Conservation (phyloP, 352 stramenopile species). For the Phytopythium litorale region DNA sequence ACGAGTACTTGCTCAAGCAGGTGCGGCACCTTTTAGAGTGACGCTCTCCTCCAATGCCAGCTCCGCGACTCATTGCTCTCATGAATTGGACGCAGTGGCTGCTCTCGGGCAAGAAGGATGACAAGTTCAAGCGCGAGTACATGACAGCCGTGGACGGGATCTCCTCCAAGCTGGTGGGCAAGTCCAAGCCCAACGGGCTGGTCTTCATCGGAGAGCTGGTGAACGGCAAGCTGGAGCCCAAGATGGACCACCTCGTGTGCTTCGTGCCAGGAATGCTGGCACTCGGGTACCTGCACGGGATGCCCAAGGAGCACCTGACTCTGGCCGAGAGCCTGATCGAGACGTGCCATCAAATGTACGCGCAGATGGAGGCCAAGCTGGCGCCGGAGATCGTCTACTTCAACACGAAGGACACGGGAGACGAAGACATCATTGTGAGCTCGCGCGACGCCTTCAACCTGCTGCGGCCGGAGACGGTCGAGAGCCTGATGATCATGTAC, state of each 20-base stretch:
- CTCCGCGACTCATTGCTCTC: not conserved
- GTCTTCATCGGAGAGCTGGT: slow-evolving; percentile 72
- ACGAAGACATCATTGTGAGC: slow-evolving; percentile 52
- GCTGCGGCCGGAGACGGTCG: slow-evolving; percentile 89
- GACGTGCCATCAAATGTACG: slow-evolving; percentile 89
- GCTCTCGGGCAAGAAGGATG: slow-evolving; percentile 62
- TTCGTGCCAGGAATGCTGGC: slow-evolving; percentile 88
- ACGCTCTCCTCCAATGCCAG: not conserved
- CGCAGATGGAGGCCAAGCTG: slow-evolving; percentile 70
- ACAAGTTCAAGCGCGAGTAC: slow-evolving; percentile 70
- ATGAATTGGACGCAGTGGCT: slow-evolving; percentile 42
- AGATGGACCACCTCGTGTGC: slow-evolving; percentile 91
- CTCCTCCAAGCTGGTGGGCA: slow-evolving; percentile 44
- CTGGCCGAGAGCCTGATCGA: slow-evolving; percentile 76
- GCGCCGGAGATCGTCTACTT: slow-evolving; percentile 88
- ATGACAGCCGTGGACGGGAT: slow-evolving; percentile 61
- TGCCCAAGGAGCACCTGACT: slow-evolving; percentile 56
- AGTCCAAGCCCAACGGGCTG: slow-evolving; percentile 53
- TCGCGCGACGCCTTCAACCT: slow-evolving; percentile 74
- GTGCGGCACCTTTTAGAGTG: slow-evolving; percentile 12
- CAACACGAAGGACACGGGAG: slow-evolving; percentile 41
- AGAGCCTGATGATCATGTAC: slow-evolving; percentile 91
- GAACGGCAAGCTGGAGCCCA: slow-evolving; percentile 40
- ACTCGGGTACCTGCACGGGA: slow-evolving; percentile 72
- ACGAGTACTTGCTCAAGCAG: slow-evolving; percentile 84